Base-by-base conservation (phyloP, 371 early-diverging fungal genomes). In the Chytridiales sp. region DNA sequence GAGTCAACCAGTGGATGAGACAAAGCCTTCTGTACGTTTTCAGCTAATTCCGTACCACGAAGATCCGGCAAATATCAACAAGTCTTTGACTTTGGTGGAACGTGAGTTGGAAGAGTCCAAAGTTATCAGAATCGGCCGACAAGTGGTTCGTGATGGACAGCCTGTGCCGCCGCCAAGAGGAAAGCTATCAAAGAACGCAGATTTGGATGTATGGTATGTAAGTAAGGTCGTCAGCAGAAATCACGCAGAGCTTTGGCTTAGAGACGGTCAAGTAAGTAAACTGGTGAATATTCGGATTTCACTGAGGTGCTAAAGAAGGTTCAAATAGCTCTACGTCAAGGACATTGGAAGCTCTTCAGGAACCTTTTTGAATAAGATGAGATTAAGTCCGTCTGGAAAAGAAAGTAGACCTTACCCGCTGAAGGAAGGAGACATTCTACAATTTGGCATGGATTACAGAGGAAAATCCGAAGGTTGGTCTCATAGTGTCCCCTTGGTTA, bases 401-500 rank as follows among this genome's bases (percentile, higher is more conserved):
- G 94, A 94, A 66, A 90, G 91, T 47, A 68, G 82, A 49, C 87
- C 94, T 27, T 84, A 84, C 21, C 85, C 81, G 35, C 69, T 97
- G 49, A 84, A 88, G 63, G 93, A 95, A 74, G 92, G 92, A 17
- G 97, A 97, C 71, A 78, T 93, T 26, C 72, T 97, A 26, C 94
- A 94, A 68, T 84, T 97, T 43, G 98, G 98, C 30, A 88, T 96
- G 17, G 98, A 97, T 70, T 97, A 93, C 74, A 94, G 94, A 72
- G 98, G 96, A 24, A 93, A 95, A 47, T 75, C 84, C 8, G 85
- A 92, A 73, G 73, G 80, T 76, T 59, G 53, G 49, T 38, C 6
- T 63, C 26, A 31, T 24, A n/a, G 17, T 55, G 36, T 21, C 17
- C 13, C 17, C 17, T n/a, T 21, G n/a, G 9, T 13, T 48, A 29